phyloP scores from a whole-genome alignment of 2,329 filamentous ascomycete species.

The Aspergillus glaucus region DNA sequence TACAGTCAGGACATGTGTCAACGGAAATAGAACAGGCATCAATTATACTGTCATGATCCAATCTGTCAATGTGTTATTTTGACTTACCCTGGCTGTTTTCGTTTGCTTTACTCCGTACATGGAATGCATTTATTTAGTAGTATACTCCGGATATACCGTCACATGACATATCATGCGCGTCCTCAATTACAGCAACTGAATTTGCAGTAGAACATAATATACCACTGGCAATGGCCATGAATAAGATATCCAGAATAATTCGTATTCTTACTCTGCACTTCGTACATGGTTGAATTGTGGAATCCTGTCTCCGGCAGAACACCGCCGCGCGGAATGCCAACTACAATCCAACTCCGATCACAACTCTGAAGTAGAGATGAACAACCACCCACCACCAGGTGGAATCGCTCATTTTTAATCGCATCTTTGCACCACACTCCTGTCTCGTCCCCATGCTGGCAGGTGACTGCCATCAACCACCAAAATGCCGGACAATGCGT shows the following conservation, averaged over 20 bases:
- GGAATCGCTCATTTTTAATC: neutral
- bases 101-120: too few relatives aligned
- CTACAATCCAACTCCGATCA: neutral
- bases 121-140: too few relatives aligned
- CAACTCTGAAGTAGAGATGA: neutral
- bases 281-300: too few relatives aligned
- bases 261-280: too few relatives aligned
- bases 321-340: neutral
- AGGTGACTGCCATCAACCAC: conserved; percentile 4
- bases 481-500: conserved; percentile 35
- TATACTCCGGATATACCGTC: too few relatives aligned
- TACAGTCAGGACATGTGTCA: neutral
- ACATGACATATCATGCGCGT: too few relatives aligned
- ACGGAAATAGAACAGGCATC: neutral
- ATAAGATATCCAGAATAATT: too few relatives aligned
- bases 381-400: neutral
- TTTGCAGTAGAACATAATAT: too few relatives aligned
- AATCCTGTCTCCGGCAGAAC: neutral
- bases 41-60: neutral
- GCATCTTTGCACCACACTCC: neutral
- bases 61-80: too few relatives aligned
- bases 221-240: too few relatives aligned
- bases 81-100: too few relatives aligned
- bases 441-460: conserved; percentile 5
- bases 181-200: too few relatives aligned